Base-by-base conservation (phyloP, 2,329 filamentous ascomycete genomes). In the Trichophyton verrucosum region DNA sequence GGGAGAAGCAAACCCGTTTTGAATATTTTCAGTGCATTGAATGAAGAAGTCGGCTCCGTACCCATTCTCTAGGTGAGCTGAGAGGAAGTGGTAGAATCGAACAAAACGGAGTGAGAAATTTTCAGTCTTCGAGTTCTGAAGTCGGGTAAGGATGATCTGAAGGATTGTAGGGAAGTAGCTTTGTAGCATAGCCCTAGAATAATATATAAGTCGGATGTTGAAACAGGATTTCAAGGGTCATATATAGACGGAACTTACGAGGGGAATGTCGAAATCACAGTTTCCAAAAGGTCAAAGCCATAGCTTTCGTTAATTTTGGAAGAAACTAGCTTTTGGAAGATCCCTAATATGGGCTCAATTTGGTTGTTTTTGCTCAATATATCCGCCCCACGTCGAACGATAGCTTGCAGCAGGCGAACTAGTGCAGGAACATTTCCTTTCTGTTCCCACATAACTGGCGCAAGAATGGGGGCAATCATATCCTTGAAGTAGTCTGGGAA, bases 31-130 rank as follows among this genome's bases (percentile, higher is more conserved):
- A n/a, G 89, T 86, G 64, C 90, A 82, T 65, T 81, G 81, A 75
- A 96, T 88, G 76, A 96, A 94, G 77, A 90, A 96, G 74, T 99
- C 94, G 6, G 91, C 83, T 56, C 92, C 94, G 61, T 94, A 84
- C n/a, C 91, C 90, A 66, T 84, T 83, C 64, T 94, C 87, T 38
- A 87, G 84, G 64, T 81, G 82, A 17, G 91, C 89, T 33, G 89
- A 89, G 60, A 97, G 82, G 64, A 96, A 85, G 74, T 99, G 92
- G 73, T 95, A 99, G 79, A 99, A 95, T 38, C 91, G 87, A 60
- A 91, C 88, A 72, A 99, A 96, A 59, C 91, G 87, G 60, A 89
- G 78, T 68, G 91, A 88, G 74, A 95, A 88, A 55, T 85, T 87
- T 68, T 97, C 92, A 0, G 91, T 86, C 76, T 82, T 94, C 75